Base-by-base conservation (phyloP, 495 filamentous ascomycete genomes). In the Aspergillus ostianus region DNA sequence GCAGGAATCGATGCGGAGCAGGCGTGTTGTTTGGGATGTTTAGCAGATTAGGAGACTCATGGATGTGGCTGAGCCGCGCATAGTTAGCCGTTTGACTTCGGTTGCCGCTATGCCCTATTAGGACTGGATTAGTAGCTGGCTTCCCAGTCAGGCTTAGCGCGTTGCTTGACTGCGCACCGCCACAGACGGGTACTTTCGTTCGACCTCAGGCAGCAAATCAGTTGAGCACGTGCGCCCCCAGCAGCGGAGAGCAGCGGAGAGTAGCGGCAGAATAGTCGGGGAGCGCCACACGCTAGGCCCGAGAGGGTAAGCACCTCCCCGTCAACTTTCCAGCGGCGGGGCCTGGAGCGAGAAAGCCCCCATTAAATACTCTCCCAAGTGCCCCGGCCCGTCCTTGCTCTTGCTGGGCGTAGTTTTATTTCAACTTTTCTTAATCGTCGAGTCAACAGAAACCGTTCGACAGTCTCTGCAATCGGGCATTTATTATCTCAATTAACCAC, bases 21-120 rank as follows among this genome's bases (percentile, higher is more conserved):
- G 52, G 41, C 47, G 58, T 57, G 62, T 57, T 57, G 44, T 52
- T 51, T 59, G 55, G 64, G 55, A 36, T 30, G 29, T 19, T 44
- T 56, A 47, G 48, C 44, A 56, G 45, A 47, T 10, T 50, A 49
- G 56, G 58, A 44, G 53, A 67, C 23, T 67, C 56, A 61, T 52
- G 47, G 49, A 18, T 56, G 64, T 57, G 61, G 56, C 64, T 61
- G 52, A 19, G 55, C 53, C 50, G 41, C 51, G 53, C 52, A 21
- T 63, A 58, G 55, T 56, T 66, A 55, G 64, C 30, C 8, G 15
- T 47, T 26, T 26, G 13, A 29, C 15, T 26, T 45, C 58, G 12
- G 4, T 4, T 26, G 2, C 23, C 23, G 23, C 23, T 26, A 26
- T 2, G 2, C 23, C 23, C 23, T 2, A 26, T 26, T 4, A 4